Evolutionary conservation across 108 stramenopile species (phyloP).

Genomic region (Licmophora abbreviata): DNA sequence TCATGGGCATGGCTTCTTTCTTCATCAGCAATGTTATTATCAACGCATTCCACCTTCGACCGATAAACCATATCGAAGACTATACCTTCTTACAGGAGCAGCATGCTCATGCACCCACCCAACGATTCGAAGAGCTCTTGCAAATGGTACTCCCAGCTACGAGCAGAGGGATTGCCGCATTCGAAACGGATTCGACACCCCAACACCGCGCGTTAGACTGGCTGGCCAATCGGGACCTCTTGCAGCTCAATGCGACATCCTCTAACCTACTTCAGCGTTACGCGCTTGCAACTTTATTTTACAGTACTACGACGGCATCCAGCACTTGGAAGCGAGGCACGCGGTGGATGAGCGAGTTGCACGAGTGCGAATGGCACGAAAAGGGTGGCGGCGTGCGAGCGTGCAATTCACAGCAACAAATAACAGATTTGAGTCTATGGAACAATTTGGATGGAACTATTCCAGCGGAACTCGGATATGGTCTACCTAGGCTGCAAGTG

Average conservation of each 20-base stretch:
- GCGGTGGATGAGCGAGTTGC: background rate
- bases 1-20: no score
- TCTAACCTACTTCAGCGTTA: background rate
- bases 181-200: background rate
- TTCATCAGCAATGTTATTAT: no score
- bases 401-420: background rate
- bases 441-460: conserved; percentile 3
- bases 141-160: no score
- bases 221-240: conserved; percentile 2
- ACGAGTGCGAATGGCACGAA: conserved; percentile 5
- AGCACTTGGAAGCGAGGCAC: background rate
- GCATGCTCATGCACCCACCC: no score
- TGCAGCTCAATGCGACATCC: background rate
- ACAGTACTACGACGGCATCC: background rate
- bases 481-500: background rate
- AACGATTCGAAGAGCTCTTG: no score
- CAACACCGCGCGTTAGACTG: conserved; percentile 3
- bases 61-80: no score
- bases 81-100: no score
- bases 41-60: no score
- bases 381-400: conserved; percentile 3
- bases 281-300: background rate
- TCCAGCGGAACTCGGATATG: background rate
- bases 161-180: no score
- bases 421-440: conserved; percentile 4